Base-by-base conservation (phyloP, 805 yeast species). In the Metschnikowia lachancei region DNA sequence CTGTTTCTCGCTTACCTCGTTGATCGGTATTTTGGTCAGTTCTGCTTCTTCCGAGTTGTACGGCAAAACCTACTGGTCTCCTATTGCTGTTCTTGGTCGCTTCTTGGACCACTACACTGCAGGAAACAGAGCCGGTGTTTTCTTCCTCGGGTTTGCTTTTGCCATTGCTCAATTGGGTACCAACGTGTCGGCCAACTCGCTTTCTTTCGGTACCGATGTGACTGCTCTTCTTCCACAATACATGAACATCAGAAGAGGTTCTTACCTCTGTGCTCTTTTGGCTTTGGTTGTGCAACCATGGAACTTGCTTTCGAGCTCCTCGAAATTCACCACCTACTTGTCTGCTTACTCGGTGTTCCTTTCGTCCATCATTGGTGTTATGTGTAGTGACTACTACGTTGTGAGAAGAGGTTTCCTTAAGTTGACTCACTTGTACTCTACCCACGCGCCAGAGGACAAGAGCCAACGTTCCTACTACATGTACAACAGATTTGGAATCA, bases 21-120 rank as follows among this genome's bases (percentile, higher is more conserved):
- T 90, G 54, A 83, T 90, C 61, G 96, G 97, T 63, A 84, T 89
- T 48, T 70, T 89, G 49, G 88, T 89, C 18, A 82, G 95, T 22
- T 83, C 95, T 8, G 87, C 96, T 1, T 83, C 94, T 3, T 72
- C 81, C 36, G 63, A 75, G 4, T 61, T 87, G 56, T 87, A 81
- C 61, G 87, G 85, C 20, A 80, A 76, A 52, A 77, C 87, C 28
- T 78, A 77, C 61, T 89, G 97, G 97, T 78, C 85, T 43, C 97
- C 97, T 7, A 68, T 89, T 47, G 95, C 86, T 54, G 87, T 87
- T 3, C 70, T 89, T 55, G 75, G 75, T 13, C 69, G 77, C 41
- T 87, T 85, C 59, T 76, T 89, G 55, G 63, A 59, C 49, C 61
- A 72, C 45, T 70, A 67, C 53, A 62, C 78, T 4, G 46, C 75